Evolutionary conservation across 2,329 filamentous ascomycete species (phyloP), one percentile per base, ranked within the genome.

Genomic region (Aspergillus latus): DNA sequence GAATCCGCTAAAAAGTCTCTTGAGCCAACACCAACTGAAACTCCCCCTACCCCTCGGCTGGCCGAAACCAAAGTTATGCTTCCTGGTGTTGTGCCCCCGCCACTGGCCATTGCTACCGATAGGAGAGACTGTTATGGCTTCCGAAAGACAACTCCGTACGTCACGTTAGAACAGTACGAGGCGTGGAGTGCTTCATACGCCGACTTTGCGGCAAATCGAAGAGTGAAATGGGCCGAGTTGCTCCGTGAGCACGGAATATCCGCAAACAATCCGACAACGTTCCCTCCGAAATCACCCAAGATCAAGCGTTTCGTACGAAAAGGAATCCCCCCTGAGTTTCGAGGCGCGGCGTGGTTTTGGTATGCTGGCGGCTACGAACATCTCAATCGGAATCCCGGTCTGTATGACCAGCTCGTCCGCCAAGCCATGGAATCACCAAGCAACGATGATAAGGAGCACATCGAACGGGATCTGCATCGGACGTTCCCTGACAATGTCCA

Each of bases 261-360:
- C 66, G 90, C 85, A 4, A 84, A 87, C 44, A 78, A 84, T 3
- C 92, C 91, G 1, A 85, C 84, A 37, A 83, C 85, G 2, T 97
- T 97, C 64, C 93, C 93, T 0, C 82, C 88, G 1, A 88, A 87
- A 52, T 90, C 86, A 49, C 84, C 87, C 45, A 96, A 95, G 74
- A 85, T 94, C 43, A 96, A 95, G 75, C 84, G 92, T 15, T 97
- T 94, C 69, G 84, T 96, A 48, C 86, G 92, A 50, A 97, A 97
- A 73, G 93, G 93, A 13, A 93, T 97, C 49, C 93, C 93, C 2
- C 90, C 92, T 0, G 91, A 96, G 62, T 96, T 92, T 86, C 85
- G 93, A 67, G 93, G 93, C n/a, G 88, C 90, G 5, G 93, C 93
- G 45, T 97, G 93, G 93, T 97, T 96, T 73, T 97, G 89, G 76